These are phyloP conservation scores for Cyclotella distinguenda DNA, from an alignment of 108 stramenopile species.

Conservation along the genomic window DNA sequence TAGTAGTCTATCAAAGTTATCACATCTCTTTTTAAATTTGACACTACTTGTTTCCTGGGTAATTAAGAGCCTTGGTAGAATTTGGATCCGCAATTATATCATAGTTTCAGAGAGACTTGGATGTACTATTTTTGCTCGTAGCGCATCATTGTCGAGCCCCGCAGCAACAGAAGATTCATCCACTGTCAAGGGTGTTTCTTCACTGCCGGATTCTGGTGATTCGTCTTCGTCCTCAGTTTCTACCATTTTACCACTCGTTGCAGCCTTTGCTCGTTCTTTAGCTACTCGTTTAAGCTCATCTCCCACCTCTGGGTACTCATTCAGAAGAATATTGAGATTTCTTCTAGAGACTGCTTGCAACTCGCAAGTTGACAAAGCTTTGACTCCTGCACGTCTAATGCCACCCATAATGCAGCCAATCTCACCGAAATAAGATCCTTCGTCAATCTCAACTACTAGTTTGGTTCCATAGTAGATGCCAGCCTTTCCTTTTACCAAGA, in stretches of 20 bases:
- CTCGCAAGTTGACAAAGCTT: conserved; percentile 34
- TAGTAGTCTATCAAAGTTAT: too few relatives aligned
- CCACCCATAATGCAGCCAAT: conserved; percentile 53
- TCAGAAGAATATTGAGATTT: conserved; percentile 32
- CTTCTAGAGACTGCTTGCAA: conserved; percentile 29
- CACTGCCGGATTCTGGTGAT: background rate
- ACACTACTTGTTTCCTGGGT: too few relatives aligned
- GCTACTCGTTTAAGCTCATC: conserved; percentile 45
- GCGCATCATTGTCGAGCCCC: background rate
- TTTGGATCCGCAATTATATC: too few relatives aligned
- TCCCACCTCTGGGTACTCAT: conserved; percentile 41
- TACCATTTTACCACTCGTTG: conserved; percentile 8
- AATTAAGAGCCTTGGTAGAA: too few relatives aligned
- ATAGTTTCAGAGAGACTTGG: too few relatives aligned
- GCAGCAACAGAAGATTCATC: background rate
- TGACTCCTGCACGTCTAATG: conserved; percentile 39
- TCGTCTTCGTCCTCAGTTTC: background rate
- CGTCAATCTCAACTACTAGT: conserved; percentile 36
- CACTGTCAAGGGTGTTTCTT: background rate
- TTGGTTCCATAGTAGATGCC: conserved; percentile 35
- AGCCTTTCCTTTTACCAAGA: conserved; percentile 37
- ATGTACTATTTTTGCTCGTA: background rate
- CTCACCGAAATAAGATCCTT: conserved; percentile 52
- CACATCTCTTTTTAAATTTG: too few relatives aligned
- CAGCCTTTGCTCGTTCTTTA: conserved; percentile 16